Conservation (phyloP, 164 flowering plant genomes). For the Liquidambar formosana region DNA sequence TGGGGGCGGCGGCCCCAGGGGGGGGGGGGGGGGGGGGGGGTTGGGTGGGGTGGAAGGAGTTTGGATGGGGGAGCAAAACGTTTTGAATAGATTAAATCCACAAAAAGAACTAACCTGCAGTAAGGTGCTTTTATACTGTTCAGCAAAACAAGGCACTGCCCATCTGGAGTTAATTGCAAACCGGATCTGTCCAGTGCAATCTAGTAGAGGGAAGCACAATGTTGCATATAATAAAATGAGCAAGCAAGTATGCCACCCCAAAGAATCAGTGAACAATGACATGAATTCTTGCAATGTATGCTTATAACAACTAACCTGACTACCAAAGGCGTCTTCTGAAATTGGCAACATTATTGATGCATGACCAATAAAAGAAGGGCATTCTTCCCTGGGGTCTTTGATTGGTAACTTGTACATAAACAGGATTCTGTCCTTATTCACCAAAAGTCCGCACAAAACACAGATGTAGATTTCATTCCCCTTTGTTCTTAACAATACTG, state of each 20-base stretch:
- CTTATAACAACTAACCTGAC: conserved; percentile 49
- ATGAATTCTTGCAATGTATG: background rate
- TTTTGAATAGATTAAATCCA: background rate
- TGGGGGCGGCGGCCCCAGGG: too few relatives aligned
- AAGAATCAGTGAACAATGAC: conserved; percentile 1
- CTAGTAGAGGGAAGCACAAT: conserved; percentile 35
- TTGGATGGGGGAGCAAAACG: background rate
- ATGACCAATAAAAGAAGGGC: conserved; percentile 76
- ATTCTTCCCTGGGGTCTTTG: conserved; percentile 37
- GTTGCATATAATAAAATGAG: conserved; percentile 4
- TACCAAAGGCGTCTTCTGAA: conserved; percentile 32
- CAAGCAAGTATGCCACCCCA: background rate
- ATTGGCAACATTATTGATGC: conserved; percentile 45
- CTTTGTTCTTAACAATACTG: conserved; percentile 38
- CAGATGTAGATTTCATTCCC: conserved; percentile 54
- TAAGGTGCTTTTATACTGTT: conserved; percentile 61
- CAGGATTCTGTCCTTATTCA: conserved; percentile 43
- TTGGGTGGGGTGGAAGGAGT: too few relatives aligned
- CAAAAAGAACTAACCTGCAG: conserved; percentile 68
- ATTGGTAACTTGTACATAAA: conserved; percentile 60
- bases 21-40: too few relatives aligned
- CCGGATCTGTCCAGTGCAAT: conserved; percentile 49
- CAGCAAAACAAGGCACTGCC: conserved; percentile 58
- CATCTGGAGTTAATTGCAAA: conserved; percentile 79
- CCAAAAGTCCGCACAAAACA: conserved; percentile 58